phyloP scores from a whole-genome alignment of 331 rosid species.

The Dryas integrifolia region DNA sequence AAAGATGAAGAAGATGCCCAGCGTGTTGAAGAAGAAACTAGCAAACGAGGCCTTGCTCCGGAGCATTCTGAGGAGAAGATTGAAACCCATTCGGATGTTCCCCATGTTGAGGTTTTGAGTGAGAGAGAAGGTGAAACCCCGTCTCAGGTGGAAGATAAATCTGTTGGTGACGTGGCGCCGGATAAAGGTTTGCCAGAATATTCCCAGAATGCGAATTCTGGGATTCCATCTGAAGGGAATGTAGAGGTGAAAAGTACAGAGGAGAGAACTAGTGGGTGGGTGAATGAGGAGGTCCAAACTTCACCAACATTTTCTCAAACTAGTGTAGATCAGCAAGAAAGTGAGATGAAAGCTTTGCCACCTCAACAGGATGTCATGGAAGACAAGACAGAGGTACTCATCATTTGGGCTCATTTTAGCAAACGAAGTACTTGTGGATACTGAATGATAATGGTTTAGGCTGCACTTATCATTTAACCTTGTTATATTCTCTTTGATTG shows the following conservation, averaged over 20 bases:
- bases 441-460: background rate
- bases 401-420: slow-evolving; percentile 24
- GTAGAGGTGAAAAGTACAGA: slow-evolving; percentile 35
- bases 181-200: slow-evolving; percentile 43
- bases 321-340: slow-evolving; percentile 39
- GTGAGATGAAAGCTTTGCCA: slow-evolving; percentile 32
- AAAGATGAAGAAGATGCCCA: slow-evolving; percentile 37
- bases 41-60: slow-evolving; percentile 24
- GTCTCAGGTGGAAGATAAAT: slow-evolving; percentile 44
- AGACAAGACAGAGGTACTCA: slow-evolving; percentile 54
- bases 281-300: slow-evolving; percentile 42
- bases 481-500: background rate
- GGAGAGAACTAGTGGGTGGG: slow-evolving; percentile 19
- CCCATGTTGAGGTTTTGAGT: slow-evolving; percentile 40
- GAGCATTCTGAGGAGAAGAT: slow-evolving; percentile 47
- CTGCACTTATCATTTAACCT: background rate
- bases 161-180: slow-evolving; percentile 19
- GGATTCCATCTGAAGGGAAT: slow-evolving; percentile 32
- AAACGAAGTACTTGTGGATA: slow-evolving; percentile 11
- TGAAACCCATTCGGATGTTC: slow-evolving; percentile 37
- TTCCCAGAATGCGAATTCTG: slow-evolving; percentile 35
- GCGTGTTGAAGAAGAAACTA: slow-evolving; percentile 38
- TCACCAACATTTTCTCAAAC: slow-evolving; percentile 32
- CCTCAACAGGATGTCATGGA: slow-evolving; percentile 31
- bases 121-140: slow-evolving; percentile 36